phyloP scores from a whole-genome alignment of 768 basidiomycete species.

The Lactarius akahatsu region DNA sequence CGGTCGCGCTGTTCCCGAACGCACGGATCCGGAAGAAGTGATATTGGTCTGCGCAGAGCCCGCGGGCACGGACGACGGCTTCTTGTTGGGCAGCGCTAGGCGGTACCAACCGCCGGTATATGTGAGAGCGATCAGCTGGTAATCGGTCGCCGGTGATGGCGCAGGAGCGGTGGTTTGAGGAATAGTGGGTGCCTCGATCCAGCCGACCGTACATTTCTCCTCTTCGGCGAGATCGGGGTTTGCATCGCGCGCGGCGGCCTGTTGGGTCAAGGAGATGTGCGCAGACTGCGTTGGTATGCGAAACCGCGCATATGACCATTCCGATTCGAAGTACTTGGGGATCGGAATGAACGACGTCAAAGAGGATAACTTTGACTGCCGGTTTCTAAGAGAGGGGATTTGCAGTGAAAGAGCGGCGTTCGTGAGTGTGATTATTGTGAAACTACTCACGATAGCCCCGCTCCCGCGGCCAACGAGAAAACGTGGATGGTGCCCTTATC shows the following conservation, averaged over 20 bases:
- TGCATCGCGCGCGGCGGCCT: slow-evolving; percentile 51
- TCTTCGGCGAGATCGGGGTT: slow-evolving; percentile 68
- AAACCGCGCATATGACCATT: slow-evolving; percentile 95
- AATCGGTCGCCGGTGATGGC: slow-evolving; percentile 41
- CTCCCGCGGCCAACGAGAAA: slow-evolving; percentile 65
- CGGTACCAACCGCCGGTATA: slow-evolving; percentile 94
- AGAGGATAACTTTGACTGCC: slow-evolving; percentile 79
- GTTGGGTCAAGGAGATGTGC: slow-evolving; percentile 74
- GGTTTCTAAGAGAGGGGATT: slow-evolving; percentile 55
- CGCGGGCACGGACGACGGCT: slow-evolving; percentile 30
- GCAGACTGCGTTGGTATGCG: slow-evolving; percentile 82
- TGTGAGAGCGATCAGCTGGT: slow-evolving; percentile 82
- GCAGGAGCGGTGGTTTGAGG: slow-evolving; percentile 38
- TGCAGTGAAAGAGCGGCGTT: slow-evolving; percentile 2
- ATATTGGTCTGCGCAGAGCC: slow-evolving; percentile 31
- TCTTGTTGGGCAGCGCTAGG: slow-evolving; percentile 55
- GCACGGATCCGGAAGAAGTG: slow-evolving; percentile 42
- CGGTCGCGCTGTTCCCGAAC: slow-evolving; percentile 47
- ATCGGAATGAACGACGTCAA: slow-evolving; percentile 77
- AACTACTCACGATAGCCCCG: slow-evolving; percentile 61
- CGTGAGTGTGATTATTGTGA: background rate
- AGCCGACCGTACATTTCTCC: slow-evolving; percentile 85
- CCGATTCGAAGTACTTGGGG: slow-evolving; percentile 91
- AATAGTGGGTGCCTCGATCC: slow-evolving; percentile 57
- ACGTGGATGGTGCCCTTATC: slow-evolving; percentile 95